These are phyloP conservation scores for Globisporangium sylvaticum DNA, from an alignment of 352 stramenopile genomes.

Conservation along the genomic window DNA sequence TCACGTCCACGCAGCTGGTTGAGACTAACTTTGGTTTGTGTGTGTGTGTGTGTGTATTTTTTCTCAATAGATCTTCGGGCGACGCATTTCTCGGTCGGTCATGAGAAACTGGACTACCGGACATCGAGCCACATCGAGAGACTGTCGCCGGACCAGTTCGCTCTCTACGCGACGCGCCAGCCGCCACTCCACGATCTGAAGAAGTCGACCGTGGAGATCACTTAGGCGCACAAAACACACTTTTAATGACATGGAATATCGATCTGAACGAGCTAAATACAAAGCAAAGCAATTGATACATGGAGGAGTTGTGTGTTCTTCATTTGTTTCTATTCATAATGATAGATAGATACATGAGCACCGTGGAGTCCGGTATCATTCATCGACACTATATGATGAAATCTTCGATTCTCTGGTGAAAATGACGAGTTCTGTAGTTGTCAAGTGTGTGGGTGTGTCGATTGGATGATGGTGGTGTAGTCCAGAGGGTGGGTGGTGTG, in stretches of 20 bases:
- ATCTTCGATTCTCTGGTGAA: background rate
- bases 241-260: background rate
- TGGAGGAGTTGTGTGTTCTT: background rate
- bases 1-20: constrained; percentile 62
- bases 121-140: constrained; percentile 64
- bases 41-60: background rate
- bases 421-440: background rate
- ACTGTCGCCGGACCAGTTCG: constrained; percentile 55
- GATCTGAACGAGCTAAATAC: background rate
- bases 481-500: background rate
- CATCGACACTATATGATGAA: background rate
- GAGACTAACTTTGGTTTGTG: constrained; percentile 2
- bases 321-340: background rate
- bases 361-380: background rate
- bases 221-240: constrained; percentile 10
- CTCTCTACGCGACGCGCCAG: constrained; percentile 39
- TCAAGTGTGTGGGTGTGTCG: background rate
- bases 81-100: constrained; percentile 68
- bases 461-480: background rate
- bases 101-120: constrained; percentile 62
- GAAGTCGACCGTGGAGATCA: constrained; percentile 72
- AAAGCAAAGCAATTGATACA: background rate
- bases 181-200: constrained; percentile 55
- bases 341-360: background rate
- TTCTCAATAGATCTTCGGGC: constrained; percentile 58